Evolutionary conservation across 306 rosid genomes (phyloP).

Genomic region (Cicer cuneatum): DNA sequence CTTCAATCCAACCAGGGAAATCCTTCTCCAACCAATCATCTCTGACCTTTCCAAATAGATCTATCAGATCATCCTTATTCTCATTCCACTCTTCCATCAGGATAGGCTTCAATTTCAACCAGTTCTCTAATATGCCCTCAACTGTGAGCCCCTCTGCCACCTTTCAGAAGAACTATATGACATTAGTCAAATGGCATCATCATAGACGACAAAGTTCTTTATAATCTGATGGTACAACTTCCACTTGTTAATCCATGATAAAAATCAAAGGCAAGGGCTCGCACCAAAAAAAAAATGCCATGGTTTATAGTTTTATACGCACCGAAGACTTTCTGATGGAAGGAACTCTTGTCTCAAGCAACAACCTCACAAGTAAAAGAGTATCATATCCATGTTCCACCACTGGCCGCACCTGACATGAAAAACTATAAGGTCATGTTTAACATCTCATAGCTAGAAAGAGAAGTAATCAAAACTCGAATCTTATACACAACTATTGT

Average conservation of each 20-base stretch:
- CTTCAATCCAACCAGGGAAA: conserved; percentile 75
- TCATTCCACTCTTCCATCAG: conserved; percentile 82
- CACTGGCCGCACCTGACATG: conserved; percentile 69
- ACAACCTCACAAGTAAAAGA: conserved; percentile 75
- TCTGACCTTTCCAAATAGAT: conserved; percentile 80
- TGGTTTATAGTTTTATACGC: conserved; percentile 4
- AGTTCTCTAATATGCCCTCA: conserved; percentile 75
- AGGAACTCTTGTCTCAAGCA: conserved; percentile 71
- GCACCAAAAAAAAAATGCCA: neutral
- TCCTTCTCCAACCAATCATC: conserved; percentile 88
- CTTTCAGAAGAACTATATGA: conserved; percentile 59
- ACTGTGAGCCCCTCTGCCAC: conserved; percentile 78
- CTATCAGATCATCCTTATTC: conserved; percentile 63
- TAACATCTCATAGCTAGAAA: conserved; percentile 3
- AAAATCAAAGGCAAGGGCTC: neutral
- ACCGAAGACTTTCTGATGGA: conserved; percentile 57
- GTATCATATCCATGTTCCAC: conserved; percentile 92
- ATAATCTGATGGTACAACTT: conserved; percentile 27
- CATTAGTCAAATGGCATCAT: conserved; percentile 40
- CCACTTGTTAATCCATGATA: conserved; percentile 29
- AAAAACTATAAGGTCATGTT: conserved; percentile 1
- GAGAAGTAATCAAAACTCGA: neutral
- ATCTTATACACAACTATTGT: no score
- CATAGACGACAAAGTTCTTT: conserved; percentile 43
- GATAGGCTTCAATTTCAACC: conserved; percentile 73